phyloP scores from a whole-genome alignment of 2,329 filamentous ascomycete species.

The Penicillium paneum region DNA sequence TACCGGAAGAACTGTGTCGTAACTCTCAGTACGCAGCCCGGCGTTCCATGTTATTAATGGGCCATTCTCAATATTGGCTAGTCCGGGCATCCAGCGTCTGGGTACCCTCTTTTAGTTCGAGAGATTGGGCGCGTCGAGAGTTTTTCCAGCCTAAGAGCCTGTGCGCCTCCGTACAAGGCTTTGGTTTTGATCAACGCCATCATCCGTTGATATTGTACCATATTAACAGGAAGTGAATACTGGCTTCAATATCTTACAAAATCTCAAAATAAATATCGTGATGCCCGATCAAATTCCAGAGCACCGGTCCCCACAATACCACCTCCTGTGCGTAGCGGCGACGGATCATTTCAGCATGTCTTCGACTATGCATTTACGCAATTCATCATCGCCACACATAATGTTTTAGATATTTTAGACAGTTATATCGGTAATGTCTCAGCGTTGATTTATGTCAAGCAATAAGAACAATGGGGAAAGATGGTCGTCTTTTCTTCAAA shows the following conservation, averaged over 20 bases:
- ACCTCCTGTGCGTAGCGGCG: background rate
- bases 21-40: background rate
- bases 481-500: conserved; percentile 9
- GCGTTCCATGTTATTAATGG: background rate
- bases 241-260: background rate
- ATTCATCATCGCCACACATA: background rate
- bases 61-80: background rate
- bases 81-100: background rate
- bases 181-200: background rate
- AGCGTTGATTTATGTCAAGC: background rate
- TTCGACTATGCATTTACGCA: background rate
- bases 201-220: background rate
- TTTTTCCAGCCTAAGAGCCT: background rate
- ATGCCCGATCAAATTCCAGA: background rate
- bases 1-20: background rate
- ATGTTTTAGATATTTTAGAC: background rate
- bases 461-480: conserved; percentile 1
- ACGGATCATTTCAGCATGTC: background rate
- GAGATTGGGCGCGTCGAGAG: background rate
- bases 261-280: background rate
- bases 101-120: background rate
- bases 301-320: background rate
- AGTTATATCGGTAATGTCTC: background rate
- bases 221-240: background rate
- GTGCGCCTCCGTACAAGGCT: background rate